These are phyloP conservation scores for Lathyrus sativus DNA, from an alignment of 306 rosid genomes.

Conservation along the genomic window DNA sequence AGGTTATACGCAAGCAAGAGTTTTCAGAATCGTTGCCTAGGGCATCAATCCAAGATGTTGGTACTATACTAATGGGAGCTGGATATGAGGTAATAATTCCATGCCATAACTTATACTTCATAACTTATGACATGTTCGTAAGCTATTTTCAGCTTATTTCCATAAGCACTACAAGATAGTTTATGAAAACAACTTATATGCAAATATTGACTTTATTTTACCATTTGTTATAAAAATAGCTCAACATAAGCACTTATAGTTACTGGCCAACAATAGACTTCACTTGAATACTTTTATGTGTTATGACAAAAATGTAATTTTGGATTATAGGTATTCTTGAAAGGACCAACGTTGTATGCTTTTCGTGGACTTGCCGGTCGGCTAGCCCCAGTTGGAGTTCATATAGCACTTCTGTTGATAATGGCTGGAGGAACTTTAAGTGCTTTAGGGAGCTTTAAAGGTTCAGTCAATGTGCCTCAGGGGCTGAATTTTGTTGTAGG, in stretches of 20 bases:
- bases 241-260: neutral
- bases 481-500: constrained; percentile 92
- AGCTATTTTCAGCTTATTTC: neutral
- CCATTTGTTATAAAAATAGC: neutral
- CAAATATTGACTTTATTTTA: neutral
- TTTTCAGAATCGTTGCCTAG: constrained; percentile 81
- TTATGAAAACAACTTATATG: neutral
- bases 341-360: constrained; percentile 86
- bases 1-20: constrained; percentile 77
- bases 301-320: constrained; percentile 31
- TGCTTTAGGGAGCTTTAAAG: constrained; percentile 94
- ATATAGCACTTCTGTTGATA: constrained; percentile 81
- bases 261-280: constrained; percentile 25
- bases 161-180: neutral
- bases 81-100: constrained; percentile 81
- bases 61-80: constrained; percentile 84
- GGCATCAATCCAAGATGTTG: constrained; percentile 82
- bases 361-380: constrained; percentile 88
- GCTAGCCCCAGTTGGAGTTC: constrained; percentile 94
- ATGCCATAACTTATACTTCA: too few species aligned
- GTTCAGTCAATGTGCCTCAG: constrained; percentile 93
- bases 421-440: constrained; percentile 94
- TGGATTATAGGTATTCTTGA: constrained; percentile 71
- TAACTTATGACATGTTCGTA: neutral
- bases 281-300: constrained; percentile 5